Evolutionary conservation across 164 flowering plant species (phyloP), one percentile per base, ranked within the genome.

Genomic region (Brasenia schreberi): DNA sequence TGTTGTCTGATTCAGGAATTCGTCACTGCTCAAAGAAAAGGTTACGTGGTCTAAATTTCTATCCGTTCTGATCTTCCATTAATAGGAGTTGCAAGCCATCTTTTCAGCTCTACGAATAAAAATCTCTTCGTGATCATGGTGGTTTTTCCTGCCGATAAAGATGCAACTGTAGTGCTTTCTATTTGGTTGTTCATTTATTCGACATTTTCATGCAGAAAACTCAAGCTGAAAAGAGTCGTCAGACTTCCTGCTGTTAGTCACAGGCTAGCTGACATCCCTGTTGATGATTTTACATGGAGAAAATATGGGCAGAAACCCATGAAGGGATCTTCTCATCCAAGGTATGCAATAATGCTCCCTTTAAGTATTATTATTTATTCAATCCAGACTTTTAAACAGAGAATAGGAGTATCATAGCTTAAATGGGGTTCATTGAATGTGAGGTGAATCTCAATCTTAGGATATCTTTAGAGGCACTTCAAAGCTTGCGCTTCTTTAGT

Each of bases 261-360:
- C 52, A 81, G 77, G 59, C 23, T 75, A 68, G 70, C 84, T 14
- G 82, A 77, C 64, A 75, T 81, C 52, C 80, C 79, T 61, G 66
- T 78, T 6, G 81, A 81, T 70, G 77, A 78, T 14, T 73, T 68
- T 65, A 71, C 80, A 11, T 81, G 84, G 84, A 78, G 81, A 65
- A 78, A 78, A 45, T 78, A 81, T 66, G 80, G 84, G 42, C 81
- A 78, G 68, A 81, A 81, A 70, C 83, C 81, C 43, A 78, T 81
- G 39, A 78, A 78, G 70, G 84, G 84, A n/a, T 78, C 84, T 67
- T 78, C 80, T 23, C 69, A 77, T 70, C 84, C 84, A 4, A 78
- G 84, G 84, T 78, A 73, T 33, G 39, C 39, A 33, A 33, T 33
- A 33, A 33, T 33, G 39, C 39, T 33, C 39, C 39, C 39, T 33